Percentiles rank a stretch among this genome's conserved stretches.
Conservation (phyloP, 2,329 filamentous ascomycete species). For the Teratosphaeria nubilosa region DNA sequence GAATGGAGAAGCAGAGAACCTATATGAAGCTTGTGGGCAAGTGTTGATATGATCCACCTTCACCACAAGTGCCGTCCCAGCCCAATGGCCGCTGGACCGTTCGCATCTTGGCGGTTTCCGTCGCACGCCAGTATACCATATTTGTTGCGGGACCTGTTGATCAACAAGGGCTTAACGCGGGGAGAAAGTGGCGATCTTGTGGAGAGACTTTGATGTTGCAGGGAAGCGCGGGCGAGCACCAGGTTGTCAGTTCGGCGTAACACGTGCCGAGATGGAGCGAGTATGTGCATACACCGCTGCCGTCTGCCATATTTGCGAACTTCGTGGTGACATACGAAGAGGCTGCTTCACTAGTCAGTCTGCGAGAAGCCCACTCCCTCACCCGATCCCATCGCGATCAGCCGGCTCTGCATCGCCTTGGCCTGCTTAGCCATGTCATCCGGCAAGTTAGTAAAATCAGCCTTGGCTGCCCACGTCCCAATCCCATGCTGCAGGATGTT, state of each 20-base stretch:
- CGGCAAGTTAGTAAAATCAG: constrained; percentile 44
- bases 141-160: background rate
- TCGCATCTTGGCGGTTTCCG: background rate
- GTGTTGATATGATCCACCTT: background rate
- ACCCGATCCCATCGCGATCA: constrained; percentile 52
- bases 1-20: background rate
- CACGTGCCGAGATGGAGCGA: background rate
- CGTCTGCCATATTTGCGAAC: too few relatives aligned
- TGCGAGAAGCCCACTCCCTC: constrained; percentile 56
- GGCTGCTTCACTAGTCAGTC: constrained; percentile 31
- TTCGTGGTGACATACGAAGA: too few relatives aligned
- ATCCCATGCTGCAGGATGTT: constrained; percentile 70
- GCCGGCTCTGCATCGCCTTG: constrained; percentile 52
- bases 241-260: background rate
- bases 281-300: background rate
- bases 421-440: constrained; percentile 38
- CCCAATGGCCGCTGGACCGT: background rate
- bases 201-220: background rate
- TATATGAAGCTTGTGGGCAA: background rate
- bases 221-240: background rate
- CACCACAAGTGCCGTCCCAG: background rate
- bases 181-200: background rate
- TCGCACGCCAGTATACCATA: too few relatives aligned
- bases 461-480: constrained; percentile 52
- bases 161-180: background rate